A percentile compares a stretch with the other conserved stretches of the same genome.
phyloP scores from a whole-genome alignment of 352 stramenopile genomes.

The Globisporangium ultimum region DNA sequence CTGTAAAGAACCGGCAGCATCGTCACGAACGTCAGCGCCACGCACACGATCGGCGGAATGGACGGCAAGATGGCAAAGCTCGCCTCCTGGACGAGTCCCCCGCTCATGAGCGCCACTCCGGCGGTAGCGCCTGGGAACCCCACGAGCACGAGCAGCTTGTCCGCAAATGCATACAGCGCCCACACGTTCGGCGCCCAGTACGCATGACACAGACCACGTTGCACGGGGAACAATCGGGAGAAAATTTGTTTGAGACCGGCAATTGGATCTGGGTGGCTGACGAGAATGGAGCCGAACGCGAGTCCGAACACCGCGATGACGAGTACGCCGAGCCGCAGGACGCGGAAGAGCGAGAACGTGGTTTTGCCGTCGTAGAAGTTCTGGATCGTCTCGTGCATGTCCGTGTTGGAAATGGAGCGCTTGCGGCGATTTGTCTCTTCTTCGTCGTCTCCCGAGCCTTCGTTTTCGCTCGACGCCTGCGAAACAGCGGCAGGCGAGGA shows the following conservation, averaged over 20 bases:
- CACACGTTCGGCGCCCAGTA: conserved; percentile 99
- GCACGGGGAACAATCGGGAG: conserved; percentile 94
- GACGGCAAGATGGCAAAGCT: conserved; percentile 74
- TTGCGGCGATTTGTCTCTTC: conserved; percentile 21
- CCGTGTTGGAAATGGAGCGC: conserved; percentile 69
- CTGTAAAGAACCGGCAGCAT: conserved; percentile 74
- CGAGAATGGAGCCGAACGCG: conserved; percentile 77
- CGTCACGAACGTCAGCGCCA: conserved; percentile 71
- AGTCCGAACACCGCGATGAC: conserved; percentile 81
- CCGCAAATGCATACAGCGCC: conserved; percentile 93
- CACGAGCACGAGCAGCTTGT: conserved; percentile 75
- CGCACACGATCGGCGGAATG: conserved; percentile 67
- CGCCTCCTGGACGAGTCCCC: conserved; percentile 77
- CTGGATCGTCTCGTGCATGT: conserved; percentile 67
- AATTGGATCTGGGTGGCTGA: conserved; percentile 41
- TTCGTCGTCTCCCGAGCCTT: conserved; percentile 14
- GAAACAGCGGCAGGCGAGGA: conserved; percentile 2
- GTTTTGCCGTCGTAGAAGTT: conserved; percentile 52
- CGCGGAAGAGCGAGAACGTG: conserved; percentile 57
- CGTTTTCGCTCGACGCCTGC: conserved; percentile 6
- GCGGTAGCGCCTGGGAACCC: conserved; percentile 24
- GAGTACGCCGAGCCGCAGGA: conserved; percentile 80
- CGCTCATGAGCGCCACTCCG: conserved; percentile 74
- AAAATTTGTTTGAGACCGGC: conserved; percentile 86
- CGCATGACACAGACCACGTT: conserved; percentile 94